Percentiles rank a stretch among this genome's conserved stretches.
Conservation (phyloP, 441 rosid genomes). For the Pelargonium myrrhifolium region DNA sequence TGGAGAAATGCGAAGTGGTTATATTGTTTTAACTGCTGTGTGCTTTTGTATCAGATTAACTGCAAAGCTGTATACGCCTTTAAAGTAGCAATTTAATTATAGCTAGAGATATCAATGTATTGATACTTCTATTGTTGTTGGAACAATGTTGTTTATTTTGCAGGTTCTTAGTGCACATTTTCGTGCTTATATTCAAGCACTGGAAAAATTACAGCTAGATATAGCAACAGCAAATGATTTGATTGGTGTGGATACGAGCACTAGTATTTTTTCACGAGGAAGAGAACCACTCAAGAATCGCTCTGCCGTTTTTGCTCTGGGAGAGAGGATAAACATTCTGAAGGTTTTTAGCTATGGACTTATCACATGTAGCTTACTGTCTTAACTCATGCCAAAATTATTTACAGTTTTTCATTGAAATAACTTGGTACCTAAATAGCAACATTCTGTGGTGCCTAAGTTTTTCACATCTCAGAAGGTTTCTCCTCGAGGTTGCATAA, state of each 20-base stretch:
- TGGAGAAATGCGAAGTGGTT: neutral
- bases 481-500: neutral
- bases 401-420: neutral
- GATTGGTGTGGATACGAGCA: slow-evolving; percentile 91
- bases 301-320: slow-evolving; percentile 91
- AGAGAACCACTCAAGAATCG: slow-evolving; percentile 92
- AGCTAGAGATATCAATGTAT: neutral
- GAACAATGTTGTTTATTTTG: slow-evolving; percentile 18
- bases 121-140: neutral
- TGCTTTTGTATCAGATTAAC: slow-evolving; percentile 3
- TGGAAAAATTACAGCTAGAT: slow-evolving; percentile 94
- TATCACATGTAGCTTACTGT: neutral
- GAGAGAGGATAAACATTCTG: slow-evolving; percentile 82
- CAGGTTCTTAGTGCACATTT: slow-evolving; percentile 99
- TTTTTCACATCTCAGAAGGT: neutral
- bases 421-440: neutral
- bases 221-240: slow-evolving; percentile 89
- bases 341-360: slow-evolving; percentile 45
- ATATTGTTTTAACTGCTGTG: neutral
- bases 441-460: no score
- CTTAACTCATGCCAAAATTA: neutral
- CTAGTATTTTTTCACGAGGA: slow-evolving; percentile 72
- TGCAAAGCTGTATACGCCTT: neutral
- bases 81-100: neutral
- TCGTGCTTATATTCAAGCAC: slow-evolving; percentile 94